phyloP scores from a whole-genome alignment of 148 eudicot species.

The Heliamphora exappendiculata region DNA sequence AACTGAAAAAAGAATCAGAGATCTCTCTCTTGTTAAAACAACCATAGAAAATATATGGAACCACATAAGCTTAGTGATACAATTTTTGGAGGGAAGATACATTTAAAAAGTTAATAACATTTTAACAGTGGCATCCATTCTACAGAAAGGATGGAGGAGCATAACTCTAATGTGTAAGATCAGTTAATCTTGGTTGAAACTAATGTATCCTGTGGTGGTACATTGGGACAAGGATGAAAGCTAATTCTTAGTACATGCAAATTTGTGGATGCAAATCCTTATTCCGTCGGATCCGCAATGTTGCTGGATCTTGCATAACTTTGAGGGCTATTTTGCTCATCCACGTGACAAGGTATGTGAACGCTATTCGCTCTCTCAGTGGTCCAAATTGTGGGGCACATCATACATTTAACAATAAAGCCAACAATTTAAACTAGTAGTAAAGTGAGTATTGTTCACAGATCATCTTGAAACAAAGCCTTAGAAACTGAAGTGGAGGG shows the following conservation, averaged over 20 bases:
- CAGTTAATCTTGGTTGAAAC: neutral
- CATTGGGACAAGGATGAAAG: constrained; percentile 5
- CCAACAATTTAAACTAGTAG: too few species aligned
- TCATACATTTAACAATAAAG: too few species aligned
- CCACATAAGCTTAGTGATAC: neutral
- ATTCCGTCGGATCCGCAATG: neutral
- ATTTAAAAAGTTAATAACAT: neutral
- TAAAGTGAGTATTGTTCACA: too few species aligned
- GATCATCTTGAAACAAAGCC: constrained; percentile 64
- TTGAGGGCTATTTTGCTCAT: too few species aligned
- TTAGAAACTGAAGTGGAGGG: constrained; percentile 41
- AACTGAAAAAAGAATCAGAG: neutral
- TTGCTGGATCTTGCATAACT: neutral
- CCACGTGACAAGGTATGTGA: too few species aligned
- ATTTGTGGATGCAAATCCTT: neutral
- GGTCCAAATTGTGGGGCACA: too few species aligned
- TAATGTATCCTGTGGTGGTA: neutral
- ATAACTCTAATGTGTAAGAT: constrained; percentile 3
- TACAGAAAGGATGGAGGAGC: neutral
- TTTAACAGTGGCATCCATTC: neutral
- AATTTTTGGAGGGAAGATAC: neutral
- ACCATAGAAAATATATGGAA: neutral
- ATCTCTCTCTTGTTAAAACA: neutral
- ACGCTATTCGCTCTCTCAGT: too few species aligned
- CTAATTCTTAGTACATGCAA: neutral